A percentile compares a stretch with the other conserved stretches of the same genome.
phyloP scores from a whole-genome alignment of 1,284 basidiomycete genomes.

The Erythrobasidium hasegawianum region DNA sequence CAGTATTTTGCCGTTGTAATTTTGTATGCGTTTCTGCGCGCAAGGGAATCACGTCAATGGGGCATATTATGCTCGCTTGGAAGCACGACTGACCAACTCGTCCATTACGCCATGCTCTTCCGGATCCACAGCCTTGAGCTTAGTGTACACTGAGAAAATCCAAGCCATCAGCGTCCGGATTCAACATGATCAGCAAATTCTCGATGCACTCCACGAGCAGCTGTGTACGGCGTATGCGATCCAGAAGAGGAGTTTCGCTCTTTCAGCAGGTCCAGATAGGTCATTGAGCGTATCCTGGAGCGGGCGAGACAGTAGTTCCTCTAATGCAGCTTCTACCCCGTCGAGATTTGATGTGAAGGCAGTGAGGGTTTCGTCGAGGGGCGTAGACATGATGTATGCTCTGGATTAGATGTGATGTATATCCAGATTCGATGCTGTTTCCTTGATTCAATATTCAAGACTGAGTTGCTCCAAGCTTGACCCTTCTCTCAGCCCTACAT shows the following conservation, averaged over 20 bases:
- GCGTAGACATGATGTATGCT: too few species aligned
- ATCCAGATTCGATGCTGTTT: too few species aligned
- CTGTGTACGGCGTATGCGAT: slow-evolving; percentile 29
- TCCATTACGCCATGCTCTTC: slow-evolving; percentile 31
- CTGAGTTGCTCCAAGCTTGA: too few species aligned
- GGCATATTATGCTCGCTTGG: neutral
- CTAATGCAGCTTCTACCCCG: slow-evolving; percentile 17
- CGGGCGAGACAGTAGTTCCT: slow-evolving; percentile 19
- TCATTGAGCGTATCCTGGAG: slow-evolving; percentile 26
- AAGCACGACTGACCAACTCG: slow-evolving; percentile 11
- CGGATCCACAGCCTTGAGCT: slow-evolving; percentile 16
- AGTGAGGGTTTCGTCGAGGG: slow-evolving; percentile 4
- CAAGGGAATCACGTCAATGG: neutral
- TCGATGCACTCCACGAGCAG: slow-evolving; percentile 25
- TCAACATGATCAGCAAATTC: neutral
- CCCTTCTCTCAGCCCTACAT: too few species aligned
- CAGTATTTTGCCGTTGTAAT: slow-evolving; percentile 26
- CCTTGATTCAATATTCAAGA: too few species aligned
- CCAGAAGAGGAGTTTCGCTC: slow-evolving; percentile 34
- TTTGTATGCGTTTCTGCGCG: slow-evolving; percentile 25
- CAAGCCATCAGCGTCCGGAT: neutral
- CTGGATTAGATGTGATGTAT: too few species aligned
- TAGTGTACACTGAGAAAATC: slow-evolving; percentile 23
- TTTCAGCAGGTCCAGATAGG: slow-evolving; percentile 17
- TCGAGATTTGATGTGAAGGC: slow-evolving; percentile 12